A percentile compares a stretch with the other conserved stretches of the same genome.
Conservation (phyloP, 805 yeast species). For the Cyberlindnera maritima region DNA sequence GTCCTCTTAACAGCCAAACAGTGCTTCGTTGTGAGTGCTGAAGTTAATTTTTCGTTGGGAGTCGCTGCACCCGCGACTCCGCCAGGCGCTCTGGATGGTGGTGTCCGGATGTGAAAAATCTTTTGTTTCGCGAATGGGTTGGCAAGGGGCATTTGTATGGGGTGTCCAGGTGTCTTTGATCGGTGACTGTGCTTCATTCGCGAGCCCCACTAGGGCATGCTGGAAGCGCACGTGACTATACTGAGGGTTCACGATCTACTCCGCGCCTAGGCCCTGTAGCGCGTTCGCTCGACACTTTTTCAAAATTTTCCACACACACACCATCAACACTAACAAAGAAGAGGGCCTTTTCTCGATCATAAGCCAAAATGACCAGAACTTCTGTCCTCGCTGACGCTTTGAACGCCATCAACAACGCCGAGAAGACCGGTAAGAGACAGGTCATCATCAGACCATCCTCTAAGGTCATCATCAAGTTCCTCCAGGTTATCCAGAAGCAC, state of each 20-base stretch:
- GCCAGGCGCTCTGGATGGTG: background rate
- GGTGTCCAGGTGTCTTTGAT: conserved; percentile 7
- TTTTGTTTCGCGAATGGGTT: background rate
- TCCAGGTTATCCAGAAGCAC: conserved; percentile 96
- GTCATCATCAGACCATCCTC: conserved; percentile 97
- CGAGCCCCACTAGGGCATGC: background rate
- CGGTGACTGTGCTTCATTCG: conserved; percentile 3
- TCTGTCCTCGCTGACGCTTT: conserved; percentile 98
- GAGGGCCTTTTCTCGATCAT: background rate
- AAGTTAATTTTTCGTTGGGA: conserved; percentile 24
- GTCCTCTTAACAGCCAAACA: background rate
- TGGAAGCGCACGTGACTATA: conserved; percentile 6
- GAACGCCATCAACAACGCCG: conserved; percentile 98
- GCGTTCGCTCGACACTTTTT: conserved; percentile 12
- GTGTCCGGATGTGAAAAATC: conserved; percentile 10
- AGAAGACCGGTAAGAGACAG: conserved; percentile 98
- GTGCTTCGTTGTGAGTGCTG: conserved; percentile 21
- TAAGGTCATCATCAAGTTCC: conserved; percentile 95
- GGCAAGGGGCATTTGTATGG: background rate
- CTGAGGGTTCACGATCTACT: conserved; percentile 5
- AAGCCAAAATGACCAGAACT: conserved; percentile 83
- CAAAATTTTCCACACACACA: conserved; percentile 20
- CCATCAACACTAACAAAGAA: background rate
- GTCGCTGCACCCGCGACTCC: conserved; percentile 2
- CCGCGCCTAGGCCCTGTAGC: background rate